Conservation (phyloP, 768 basidiomycete genomes). For the Butyriboletus loyo region DNA sequence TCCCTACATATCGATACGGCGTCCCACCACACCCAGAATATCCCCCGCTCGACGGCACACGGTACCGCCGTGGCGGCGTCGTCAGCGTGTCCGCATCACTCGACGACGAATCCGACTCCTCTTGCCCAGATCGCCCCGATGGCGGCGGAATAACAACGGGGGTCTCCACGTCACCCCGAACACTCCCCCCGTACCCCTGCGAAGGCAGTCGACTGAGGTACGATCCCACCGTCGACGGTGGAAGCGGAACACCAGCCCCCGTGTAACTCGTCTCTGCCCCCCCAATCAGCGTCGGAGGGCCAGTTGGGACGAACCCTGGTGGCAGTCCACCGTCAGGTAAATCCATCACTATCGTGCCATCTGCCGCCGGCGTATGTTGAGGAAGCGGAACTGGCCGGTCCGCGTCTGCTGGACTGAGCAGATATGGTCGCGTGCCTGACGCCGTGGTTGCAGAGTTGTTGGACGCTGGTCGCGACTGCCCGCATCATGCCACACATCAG, state of each 20-base stretch:
- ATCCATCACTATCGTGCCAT: slow-evolving; percentile 22
- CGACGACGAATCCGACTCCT: slow-evolving; percentile 30
- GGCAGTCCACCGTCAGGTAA: slow-evolving; percentile 32
- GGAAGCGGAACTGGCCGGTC: slow-evolving; percentile 36
- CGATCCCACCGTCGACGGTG: slow-evolving; percentile 27
- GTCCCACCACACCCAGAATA: slow-evolving; percentile 19
- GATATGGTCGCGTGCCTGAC: slow-evolving; percentile 24
- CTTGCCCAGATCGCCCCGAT: slow-evolving; percentile 9
- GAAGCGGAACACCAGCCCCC: slow-evolving; percentile 31
- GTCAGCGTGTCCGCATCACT: slow-evolving; percentile 36
- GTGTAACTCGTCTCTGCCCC: slow-evolving; percentile 20
- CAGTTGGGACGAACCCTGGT: slow-evolving; percentile 36
- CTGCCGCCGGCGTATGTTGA: slow-evolving; percentile 3
- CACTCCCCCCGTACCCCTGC: slow-evolving; percentile 4
- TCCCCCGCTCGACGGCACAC: slow-evolving; percentile 16
- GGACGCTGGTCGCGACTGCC: slow-evolving; percentile 40
- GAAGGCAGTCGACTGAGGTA: slow-evolving; percentile 25
- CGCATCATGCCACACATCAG: slow-evolving; percentile 10
- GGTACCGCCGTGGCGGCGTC: slow-evolving; percentile 29
- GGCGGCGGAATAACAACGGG: slow-evolving; percentile 31
- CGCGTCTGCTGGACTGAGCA: slow-evolving; percentile 41
- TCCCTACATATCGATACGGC: slow-evolving; percentile 21
- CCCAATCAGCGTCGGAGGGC: slow-evolving; percentile 16
- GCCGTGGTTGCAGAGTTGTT: slow-evolving; percentile 29
- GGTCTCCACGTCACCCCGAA: background rate